Evolutionary conservation across 192 early-diverging fungal species (phyloP).

Genomic region (Entrophospora sp.): DNA sequence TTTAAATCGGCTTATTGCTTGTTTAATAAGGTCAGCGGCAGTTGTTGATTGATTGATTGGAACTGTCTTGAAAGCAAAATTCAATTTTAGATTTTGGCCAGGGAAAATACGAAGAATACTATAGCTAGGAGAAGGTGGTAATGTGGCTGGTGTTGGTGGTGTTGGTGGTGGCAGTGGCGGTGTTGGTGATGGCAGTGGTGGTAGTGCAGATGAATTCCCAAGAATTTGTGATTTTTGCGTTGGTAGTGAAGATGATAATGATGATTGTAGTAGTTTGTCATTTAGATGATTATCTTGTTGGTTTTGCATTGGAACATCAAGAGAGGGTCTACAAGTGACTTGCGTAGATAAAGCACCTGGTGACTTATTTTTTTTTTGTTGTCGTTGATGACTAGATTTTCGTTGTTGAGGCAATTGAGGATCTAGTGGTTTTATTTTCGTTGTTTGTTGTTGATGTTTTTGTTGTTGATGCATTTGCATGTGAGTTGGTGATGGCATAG

Average conservation of each 20-base stretch:
- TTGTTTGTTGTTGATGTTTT: background rate
- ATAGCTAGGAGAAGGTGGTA: background rate
- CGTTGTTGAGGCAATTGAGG: no score
- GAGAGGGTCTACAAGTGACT: no score
- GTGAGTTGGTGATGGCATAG: background rate
- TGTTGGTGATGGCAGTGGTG: background rate
- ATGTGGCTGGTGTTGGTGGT: background rate
- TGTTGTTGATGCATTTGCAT: background rate
- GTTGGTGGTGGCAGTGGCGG: background rate
- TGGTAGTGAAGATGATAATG: no score
- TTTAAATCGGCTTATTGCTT: slow-evolving; percentile 44
- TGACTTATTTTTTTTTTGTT: no score
- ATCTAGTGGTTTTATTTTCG: background rate
- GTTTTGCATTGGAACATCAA: no score
- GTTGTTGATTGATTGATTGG: slow-evolving; percentile 35
- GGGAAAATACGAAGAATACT: slow-evolving; percentile 45
- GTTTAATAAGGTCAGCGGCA: slow-evolving; percentile 38
- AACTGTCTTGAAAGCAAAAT: slow-evolving; percentile 39
- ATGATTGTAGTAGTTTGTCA: no score
- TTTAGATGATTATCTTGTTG: no score
- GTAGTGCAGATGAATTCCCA: background rate
- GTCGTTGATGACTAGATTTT: no score
- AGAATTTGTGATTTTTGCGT: background rate
- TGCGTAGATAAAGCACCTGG: no score
- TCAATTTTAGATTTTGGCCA: slow-evolving; percentile 32